Evolutionary conservation across 495 filamentous ascomycete genomes (phyloP).

Genomic region (Penicillium psychrofluorescens): DNA sequence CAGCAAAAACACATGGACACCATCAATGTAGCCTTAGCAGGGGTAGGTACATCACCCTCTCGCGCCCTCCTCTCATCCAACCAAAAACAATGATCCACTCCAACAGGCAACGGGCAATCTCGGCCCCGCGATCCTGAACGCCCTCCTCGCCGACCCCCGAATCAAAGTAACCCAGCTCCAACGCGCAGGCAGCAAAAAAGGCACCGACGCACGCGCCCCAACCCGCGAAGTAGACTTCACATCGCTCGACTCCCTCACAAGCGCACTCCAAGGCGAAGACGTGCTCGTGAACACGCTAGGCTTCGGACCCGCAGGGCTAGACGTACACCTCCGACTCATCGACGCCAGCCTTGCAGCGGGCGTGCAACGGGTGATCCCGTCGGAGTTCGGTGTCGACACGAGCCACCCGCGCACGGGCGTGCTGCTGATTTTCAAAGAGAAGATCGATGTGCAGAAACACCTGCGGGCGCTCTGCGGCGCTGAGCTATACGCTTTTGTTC

Average conservation of each 20-base stretch:
- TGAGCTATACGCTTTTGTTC: conserved; percentile 46
- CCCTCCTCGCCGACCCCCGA: conserved; percentile 39
- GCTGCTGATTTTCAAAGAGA: conserved; percentile 39
- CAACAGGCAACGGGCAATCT: conserved; percentile 51
- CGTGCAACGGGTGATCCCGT: conserved; percentile 57
- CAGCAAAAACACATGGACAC: not conserved
- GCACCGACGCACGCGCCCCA: conserved; percentile 29
- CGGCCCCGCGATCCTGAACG: conserved; percentile 48
- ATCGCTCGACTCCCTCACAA: conserved; percentile 43
- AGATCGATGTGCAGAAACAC: conserved; percentile 42
- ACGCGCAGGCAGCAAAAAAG: conserved; percentile 34
- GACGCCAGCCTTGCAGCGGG: conserved; percentile 53
- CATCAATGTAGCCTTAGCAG: not conserved
- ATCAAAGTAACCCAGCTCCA: conserved; percentile 55
- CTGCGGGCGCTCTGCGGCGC: conserved; percentile 20
- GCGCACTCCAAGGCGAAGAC: conserved; percentile 31
- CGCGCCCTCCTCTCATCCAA: not conserved
- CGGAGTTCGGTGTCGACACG: conserved; percentile 52
- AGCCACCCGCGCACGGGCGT: conserved; percentile 26
- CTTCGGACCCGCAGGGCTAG: conserved; percentile 15
- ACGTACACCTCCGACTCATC: conserved; percentile 40
- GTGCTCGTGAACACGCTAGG: conserved; percentile 27
- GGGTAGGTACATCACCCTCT: not conserved
- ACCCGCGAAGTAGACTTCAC: conserved; percentile 47
- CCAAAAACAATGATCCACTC: not conserved